Evolutionary conservation across 345 rosid genomes (phyloP).

Genomic region (Diplotaxis tenuifolia): DNA sequence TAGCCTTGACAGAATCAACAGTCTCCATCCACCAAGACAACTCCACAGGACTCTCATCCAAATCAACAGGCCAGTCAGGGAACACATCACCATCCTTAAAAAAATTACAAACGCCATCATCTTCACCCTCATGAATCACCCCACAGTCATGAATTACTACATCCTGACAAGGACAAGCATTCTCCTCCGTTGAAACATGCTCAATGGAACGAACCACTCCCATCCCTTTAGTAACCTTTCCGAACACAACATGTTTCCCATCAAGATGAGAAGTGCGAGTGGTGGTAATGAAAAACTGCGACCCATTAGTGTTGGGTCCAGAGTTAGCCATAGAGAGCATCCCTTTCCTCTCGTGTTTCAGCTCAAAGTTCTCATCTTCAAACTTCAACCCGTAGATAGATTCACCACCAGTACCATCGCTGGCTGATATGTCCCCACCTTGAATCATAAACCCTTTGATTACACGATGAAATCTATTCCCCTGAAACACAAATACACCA

Average conservation of each 20-base stretch:
- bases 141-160: constrained; percentile 74
- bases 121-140: constrained; percentile 67
- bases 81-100: constrained; percentile 82
- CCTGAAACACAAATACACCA: too few species aligned
- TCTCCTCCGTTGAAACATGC: constrained; percentile 57
- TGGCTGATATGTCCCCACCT: constrained; percentile 93
- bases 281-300: constrained; percentile 74
- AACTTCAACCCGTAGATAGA: constrained; percentile 61
- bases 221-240: constrained; percentile 53
- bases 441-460: constrained; percentile 88
- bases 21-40: constrained; percentile 93
- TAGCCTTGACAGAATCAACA: constrained; percentile 66
- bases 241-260: constrained; percentile 68
- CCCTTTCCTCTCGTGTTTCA: constrained; percentile 58
- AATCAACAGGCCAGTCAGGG: constrained; percentile 96
- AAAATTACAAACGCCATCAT: constrained; percentile 75
- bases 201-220: constrained; percentile 68
- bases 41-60: constrained; percentile 54
- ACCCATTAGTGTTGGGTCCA: constrained; percentile 56
- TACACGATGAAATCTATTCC: constrained; percentile 72
- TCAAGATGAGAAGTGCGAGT: constrained; percentile 60
- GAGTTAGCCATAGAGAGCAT: constrained; percentile 66
- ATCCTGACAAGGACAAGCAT: constrained; percentile 54
- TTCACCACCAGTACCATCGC: constrained; percentile 74
- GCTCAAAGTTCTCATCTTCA: constrained; percentile 53